A percentile compares a stretch with the other conserved stretches of the same genome.
phyloP scores from a whole-genome alignment of 2,329 filamentous ascomycete species.

The Stromatinia cepivora region DNA sequence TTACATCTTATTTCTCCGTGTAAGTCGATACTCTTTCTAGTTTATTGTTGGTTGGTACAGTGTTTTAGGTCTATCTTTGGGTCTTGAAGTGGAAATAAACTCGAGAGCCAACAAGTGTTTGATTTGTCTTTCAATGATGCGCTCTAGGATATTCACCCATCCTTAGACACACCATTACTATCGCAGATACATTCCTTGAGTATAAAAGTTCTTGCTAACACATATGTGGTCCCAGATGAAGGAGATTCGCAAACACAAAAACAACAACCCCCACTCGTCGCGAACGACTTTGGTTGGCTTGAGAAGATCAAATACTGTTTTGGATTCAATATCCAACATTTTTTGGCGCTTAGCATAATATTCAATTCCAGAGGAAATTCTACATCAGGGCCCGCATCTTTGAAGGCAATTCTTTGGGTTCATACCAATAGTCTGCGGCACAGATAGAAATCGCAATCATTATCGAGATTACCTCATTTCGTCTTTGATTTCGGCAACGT shows the following conservation, averaged over 20 bases:
- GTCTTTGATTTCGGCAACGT: conserved; percentile 1
- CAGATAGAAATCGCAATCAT: conserved; percentile 17
- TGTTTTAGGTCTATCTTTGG: conserved; percentile 14
- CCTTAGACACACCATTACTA: not conserved
- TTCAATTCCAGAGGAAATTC: not conserved
- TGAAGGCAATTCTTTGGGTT: not conserved
- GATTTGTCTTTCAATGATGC: conserved; percentile 9
- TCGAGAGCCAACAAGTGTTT: conserved; percentile 1
- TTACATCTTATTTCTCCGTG: not conserved
- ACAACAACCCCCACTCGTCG: conserved; percentile 5
- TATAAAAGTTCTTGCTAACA: conserved; percentile 5
- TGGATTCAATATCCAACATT: not conserved
- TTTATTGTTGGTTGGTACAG: conserved; percentile 4
- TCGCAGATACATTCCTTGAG: not conserved
- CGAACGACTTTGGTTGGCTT: not conserved
- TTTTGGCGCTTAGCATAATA: conserved; percentile 18
- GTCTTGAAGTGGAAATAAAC: conserved; percentile 17
- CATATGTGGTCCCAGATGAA: conserved; percentile 15
- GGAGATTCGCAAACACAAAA: not conserved
- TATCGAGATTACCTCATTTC: conserved; percentile 24
- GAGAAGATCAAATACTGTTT: not conserved
- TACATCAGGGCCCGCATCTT: not conserved
- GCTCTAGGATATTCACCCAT: conserved; percentile 2
- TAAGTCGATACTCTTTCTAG: not conserved
- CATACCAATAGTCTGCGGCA: conserved; percentile 7